These are phyloP conservation scores for Penicillium canescens DNA, from an alignment of 495 filamentous ascomycete species.

Conservation along the genomic window DNA sequence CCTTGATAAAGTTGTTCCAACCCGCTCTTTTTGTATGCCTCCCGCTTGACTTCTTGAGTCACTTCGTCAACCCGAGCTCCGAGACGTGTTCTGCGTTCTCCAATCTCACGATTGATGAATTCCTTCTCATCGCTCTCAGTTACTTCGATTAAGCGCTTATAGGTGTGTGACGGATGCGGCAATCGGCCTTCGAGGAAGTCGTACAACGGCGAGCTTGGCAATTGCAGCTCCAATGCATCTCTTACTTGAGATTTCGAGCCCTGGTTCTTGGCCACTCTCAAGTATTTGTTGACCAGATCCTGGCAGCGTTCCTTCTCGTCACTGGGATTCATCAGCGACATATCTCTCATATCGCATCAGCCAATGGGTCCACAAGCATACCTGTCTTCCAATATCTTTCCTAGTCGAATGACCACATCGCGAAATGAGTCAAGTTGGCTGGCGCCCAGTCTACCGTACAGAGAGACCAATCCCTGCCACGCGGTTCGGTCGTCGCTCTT, in stretches of 20 bases:
- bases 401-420: slow-evolving; percentile 66
- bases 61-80: slow-evolving; percentile 83
- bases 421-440: slow-evolving; percentile 74
- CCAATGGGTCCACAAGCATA: slow-evolving; percentile 36
- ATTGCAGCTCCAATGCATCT: slow-evolving; percentile 67
- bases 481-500: slow-evolving; percentile 66
- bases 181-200: slow-evolving; percentile 81
- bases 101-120: slow-evolving; percentile 87
- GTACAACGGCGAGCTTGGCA: slow-evolving; percentile 79
- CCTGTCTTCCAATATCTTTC: slow-evolving; percentile 68
- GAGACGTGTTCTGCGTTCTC: slow-evolving; percentile 81
- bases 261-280: slow-evolving; percentile 64
- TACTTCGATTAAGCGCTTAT: slow-evolving; percentile 80
- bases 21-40: slow-evolving; percentile 69
- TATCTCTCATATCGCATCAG: background rate
- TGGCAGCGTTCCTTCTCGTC: slow-evolving; percentile 73
- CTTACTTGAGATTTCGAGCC: slow-evolving; percentile 73
- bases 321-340: slow-evolving; percentile 20
- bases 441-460: slow-evolving; percentile 76
- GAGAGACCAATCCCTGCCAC: slow-evolving; percentile 86
- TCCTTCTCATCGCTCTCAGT: slow-evolving; percentile 86
- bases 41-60: slow-evolving; percentile 80
- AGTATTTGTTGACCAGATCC: slow-evolving; percentile 78
- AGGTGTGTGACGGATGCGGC: slow-evolving; percentile 77
- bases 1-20: slow-evolving; percentile 75